Percentiles rank a stretch among this genome's conserved stretches.
Evolutionary conservation across 805 yeast species (phyloP).

Genomic region (Candida yuanshanica): DNA sequence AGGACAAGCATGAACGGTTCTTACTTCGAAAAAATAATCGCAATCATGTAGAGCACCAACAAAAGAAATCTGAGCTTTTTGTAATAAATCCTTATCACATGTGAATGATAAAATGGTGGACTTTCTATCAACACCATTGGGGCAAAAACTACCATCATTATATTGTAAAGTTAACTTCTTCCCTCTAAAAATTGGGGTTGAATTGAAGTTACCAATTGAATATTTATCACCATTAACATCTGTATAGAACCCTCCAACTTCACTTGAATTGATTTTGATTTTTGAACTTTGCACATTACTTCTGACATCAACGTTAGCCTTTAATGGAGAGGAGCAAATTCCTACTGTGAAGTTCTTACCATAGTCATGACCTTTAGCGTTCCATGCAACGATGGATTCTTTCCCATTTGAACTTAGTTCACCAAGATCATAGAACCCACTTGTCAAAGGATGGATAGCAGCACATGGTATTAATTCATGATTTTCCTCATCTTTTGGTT

Average conservation of each 20-base stretch:
- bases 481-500: conserved; percentile 6
- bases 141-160: conserved; percentile 60
- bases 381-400: conserved; percentile 43
- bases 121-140: conserved; percentile 48
- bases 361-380: conserved; percentile 64
- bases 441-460: conserved; percentile 35
- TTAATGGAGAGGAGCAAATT: conserved; percentile 56
- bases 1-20: conserved; percentile 84
- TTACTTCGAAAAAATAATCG: conserved; percentile 75
- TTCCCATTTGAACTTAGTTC: conserved; percentile 24
- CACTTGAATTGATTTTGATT: conserved; percentile 29
- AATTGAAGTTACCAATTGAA: conserved; percentile 58
- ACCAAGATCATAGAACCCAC: conserved; percentile 32
- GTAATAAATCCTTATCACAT: conserved; percentile 70
- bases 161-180: conserved; percentile 66
- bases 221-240: conserved; percentile 37
- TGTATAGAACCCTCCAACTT: conserved; percentile 54
- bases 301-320: conserved; percentile 21
- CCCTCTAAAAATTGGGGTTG: conserved; percentile 65
- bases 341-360: conserved; percentile 70
- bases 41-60: conserved; percentile 74
- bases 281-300: conserved; percentile 19
- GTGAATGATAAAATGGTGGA: conserved; percentile 66
- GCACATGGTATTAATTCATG: conserved; percentile 34
- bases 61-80: conserved; percentile 60